Conservation (phyloP, 1,284 basidiomycete species). For the Earliella scabrosa region DNA sequence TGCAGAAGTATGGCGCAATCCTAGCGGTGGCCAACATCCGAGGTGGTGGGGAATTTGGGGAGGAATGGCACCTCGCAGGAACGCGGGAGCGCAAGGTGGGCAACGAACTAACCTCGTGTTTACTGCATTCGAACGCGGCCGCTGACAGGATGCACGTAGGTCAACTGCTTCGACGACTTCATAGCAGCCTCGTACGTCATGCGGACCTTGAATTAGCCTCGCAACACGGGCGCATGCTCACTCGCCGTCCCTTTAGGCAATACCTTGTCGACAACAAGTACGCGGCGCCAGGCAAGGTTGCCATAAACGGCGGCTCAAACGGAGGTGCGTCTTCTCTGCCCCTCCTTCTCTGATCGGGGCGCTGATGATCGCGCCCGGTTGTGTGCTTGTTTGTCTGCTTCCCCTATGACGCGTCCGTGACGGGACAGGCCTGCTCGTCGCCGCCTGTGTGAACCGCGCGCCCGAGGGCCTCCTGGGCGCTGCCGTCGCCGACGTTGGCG, state of each 20-base stretch:
- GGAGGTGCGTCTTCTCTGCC: slow-evolving; percentile 53
- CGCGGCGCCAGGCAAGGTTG: slow-evolving; percentile 73
- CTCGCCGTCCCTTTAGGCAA: slow-evolving; percentile 45
- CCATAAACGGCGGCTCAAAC: slow-evolving; percentile 80
- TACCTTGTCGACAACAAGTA: slow-evolving; percentile 76
- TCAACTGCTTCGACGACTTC: slow-evolving; percentile 83
- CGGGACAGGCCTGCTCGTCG: slow-evolving; percentile 68
- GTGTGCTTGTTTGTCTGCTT: background rate
- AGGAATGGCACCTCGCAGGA: slow-evolving; percentile 81
- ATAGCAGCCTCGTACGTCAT: slow-evolving; percentile 72
- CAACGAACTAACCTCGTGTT: slow-evolving; percentile 17
- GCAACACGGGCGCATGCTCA: background rate
- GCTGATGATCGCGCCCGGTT: slow-evolving; percentile 1
- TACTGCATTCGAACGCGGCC: slow-evolving; percentile 1
- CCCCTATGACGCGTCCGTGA: background rate
- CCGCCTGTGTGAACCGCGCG: slow-evolving; percentile 81
- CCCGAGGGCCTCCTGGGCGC: slow-evolving; percentile 80
- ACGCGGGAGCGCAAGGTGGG: slow-evolving; percentile 69
- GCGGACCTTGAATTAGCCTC: no score
- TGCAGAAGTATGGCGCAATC: slow-evolving; percentile 75
- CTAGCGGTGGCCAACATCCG: slow-evolving; percentile 80
- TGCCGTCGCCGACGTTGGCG: slow-evolving; percentile 82
- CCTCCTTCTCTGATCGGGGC: background rate
- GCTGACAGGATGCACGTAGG: slow-evolving; percentile 40
- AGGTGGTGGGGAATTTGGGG: slow-evolving; percentile 87